These are phyloP conservation scores for Neoscytalidium dimidiatum DNA, from an alignment of 2,329 filamentous ascomycete genomes.

Conservation along the genomic window DNA sequence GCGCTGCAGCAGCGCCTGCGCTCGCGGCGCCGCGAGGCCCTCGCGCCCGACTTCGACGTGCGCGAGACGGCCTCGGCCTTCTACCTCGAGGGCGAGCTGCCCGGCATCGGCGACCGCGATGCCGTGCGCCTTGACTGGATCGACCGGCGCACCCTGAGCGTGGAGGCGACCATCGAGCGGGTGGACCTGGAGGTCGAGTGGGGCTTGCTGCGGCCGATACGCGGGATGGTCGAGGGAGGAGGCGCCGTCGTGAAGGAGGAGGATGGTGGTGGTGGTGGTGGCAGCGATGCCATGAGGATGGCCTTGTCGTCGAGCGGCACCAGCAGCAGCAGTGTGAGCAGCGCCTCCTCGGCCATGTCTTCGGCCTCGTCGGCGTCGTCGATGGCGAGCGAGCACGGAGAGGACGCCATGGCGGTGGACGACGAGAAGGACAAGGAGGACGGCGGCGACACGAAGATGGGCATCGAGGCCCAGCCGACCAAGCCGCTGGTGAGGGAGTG, in stretches of 20 bases:
- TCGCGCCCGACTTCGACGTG: conserved; percentile 22
- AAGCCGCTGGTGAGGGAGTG: conserved; percentile 20
- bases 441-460: neutral
- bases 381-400: conserved; percentile 22
- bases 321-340: neutral
- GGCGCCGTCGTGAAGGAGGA: conserved; percentile 27
- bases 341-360: neutral
- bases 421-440: conserved; percentile 21
- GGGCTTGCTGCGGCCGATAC: conserved; percentile 18
- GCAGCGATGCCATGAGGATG: no score
- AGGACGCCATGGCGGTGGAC: conserved; percentile 21
- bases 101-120: neutral
- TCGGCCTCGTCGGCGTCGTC: conserved; percentile 10
- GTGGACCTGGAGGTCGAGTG: conserved; percentile 20
- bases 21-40: conserved; percentile 20
- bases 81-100: conserved; percentile 20
- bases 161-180: conserved; percentile 16
- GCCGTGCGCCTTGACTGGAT: conserved; percentile 18
- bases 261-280: no score
- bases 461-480: conserved; percentile 11
- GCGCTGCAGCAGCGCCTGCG: conserved; percentile 17
- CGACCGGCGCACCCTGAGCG: conserved; percentile 14
- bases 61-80: conserved; percentile 15
- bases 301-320: neutral
- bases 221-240: conserved; percentile 24